These are phyloP conservation scores for Batkoa obscura DNA, from an alignment of 371 early-diverging fungal genomes.

Conservation along the genomic window DNA sequence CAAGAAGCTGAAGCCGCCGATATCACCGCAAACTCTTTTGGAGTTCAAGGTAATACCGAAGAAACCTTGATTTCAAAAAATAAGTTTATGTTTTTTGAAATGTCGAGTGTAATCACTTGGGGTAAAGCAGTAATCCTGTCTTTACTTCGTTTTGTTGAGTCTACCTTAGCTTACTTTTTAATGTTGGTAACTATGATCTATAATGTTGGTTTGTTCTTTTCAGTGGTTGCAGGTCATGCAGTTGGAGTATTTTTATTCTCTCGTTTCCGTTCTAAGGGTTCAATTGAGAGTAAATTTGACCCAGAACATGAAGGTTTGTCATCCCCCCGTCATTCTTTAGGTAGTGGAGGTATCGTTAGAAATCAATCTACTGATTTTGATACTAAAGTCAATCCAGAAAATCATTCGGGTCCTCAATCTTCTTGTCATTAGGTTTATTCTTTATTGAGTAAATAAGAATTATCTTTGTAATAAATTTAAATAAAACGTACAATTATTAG, in stretches of 20 bases:
- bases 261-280: neutral
- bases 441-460: too few species aligned
- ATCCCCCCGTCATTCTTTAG: neutral
- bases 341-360: too few species aligned
- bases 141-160: constrained; percentile 8
- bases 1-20: neutral
- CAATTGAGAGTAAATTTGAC: neutral
- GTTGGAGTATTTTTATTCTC: constrained; percentile 18
- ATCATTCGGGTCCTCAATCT: too few species aligned
- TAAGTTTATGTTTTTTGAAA: neutral
- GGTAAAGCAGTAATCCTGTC: neutral
- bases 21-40: neutral
- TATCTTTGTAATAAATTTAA: too few species aligned
- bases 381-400: too few species aligned
- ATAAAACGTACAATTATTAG: too few species aligned
- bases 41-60: neutral
- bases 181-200: constrained; percentile 36
- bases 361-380: too few species aligned
- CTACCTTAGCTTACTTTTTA: constrained; percentile 16
- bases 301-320: neutral
- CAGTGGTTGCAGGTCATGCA: constrained; percentile 21
- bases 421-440: too few species aligned
- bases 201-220: constrained; percentile 26
- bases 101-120: neutral
- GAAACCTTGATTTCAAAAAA: neutral